Evolutionary conservation across 1,284 basidiomycete genomes (phyloP).

Genomic region (Melampsora americana): DNA sequence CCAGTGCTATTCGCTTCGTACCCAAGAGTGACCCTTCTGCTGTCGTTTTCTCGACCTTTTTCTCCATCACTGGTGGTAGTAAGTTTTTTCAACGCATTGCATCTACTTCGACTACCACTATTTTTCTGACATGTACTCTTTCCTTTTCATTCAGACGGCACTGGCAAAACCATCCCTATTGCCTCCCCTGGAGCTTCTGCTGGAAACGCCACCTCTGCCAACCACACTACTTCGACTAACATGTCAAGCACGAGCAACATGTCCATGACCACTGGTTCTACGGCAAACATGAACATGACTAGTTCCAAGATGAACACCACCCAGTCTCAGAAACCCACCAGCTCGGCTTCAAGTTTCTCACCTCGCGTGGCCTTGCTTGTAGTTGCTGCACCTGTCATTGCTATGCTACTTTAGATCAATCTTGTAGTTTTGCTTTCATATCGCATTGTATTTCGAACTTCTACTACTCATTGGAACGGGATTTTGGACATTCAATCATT

Average conservation of each 20-base stretch:
- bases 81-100: neutral
- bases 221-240: neutral
- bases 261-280: neutral
- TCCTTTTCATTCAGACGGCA: neutral
- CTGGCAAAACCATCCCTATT: neutral
- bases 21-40: constrained; percentile 7
- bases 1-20: constrained; percentile 23
- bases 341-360: neutral
- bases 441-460: too few species aligned
- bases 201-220: neutral
- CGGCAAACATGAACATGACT: neutral
- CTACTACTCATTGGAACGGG: too few species aligned
- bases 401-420: neutral
- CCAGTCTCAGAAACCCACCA: neutral
- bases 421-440: neutral
- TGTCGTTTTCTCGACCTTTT: constrained; percentile 35
- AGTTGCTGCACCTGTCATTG: neutral
- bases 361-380: neutral
- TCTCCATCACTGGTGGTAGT: constrained; percentile 34
- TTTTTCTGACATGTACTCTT: neutral
- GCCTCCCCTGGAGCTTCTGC: neutral
- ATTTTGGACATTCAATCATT: too few species aligned
- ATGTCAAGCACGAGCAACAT: neutral
- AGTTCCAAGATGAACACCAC: constrained; percentile 8
- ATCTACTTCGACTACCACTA: neutral